These are phyloP conservation scores for Castanospermum australe DNA, from an alignment of 306 rosid species.

Conservation along the genomic window DNA sequence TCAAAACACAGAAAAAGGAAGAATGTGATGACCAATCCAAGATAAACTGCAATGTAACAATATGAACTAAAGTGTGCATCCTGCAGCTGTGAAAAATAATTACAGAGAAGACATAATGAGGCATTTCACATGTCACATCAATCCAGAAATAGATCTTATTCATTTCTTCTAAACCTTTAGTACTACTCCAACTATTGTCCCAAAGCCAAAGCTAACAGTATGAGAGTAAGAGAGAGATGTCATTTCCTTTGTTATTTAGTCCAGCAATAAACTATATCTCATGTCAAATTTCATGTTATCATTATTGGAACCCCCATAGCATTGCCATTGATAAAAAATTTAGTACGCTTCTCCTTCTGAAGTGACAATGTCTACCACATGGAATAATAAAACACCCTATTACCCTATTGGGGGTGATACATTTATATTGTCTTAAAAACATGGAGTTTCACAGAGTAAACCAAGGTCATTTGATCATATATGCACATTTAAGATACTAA, in stretches of 20 bases:
- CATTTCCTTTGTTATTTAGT: neutral
- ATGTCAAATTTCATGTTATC: neutral
- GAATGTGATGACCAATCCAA: neutral
- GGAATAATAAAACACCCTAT: neutral
- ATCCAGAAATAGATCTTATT: neutral
- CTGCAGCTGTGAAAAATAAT: neutral
- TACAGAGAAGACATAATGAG: neutral
- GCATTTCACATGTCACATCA: neutral
- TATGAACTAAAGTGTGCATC: neutral
- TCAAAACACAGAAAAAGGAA: neutral
- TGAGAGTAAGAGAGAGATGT: neutral
- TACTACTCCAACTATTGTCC: neutral
- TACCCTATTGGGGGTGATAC: neutral
- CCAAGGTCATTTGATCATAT: neutral
- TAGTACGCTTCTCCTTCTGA: neutral
- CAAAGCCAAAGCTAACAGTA: neutral
- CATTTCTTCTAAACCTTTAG: conserved; percentile 7
- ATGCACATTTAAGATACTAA: neutral
- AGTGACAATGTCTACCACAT: neutral
- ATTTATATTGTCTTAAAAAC: neutral
- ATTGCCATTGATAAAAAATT: neutral
- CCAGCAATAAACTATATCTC: conserved; percentile 12
- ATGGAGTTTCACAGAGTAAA: conserved; percentile 1
- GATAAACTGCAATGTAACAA: neutral
- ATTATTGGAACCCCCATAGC: neutral